Evolutionary conservation across 2,329 filamentous ascomycete species (phyloP).

Genomic region (Hymenotorrendiella dingleyae): DNA sequence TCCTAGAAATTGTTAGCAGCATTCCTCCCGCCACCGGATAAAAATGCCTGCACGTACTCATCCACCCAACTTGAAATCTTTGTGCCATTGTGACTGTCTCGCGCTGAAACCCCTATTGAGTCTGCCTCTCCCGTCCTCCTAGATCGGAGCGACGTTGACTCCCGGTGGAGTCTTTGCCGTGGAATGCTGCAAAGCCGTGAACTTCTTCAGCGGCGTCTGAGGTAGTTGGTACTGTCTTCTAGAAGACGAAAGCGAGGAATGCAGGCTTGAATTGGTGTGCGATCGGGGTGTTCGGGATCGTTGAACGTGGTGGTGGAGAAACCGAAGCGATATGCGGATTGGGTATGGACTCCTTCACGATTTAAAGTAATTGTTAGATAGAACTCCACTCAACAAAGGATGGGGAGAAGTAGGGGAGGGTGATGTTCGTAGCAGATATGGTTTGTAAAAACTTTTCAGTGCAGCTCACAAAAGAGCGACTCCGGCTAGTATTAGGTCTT

Average conservation of each 20-base stretch:
- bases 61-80: constrained; percentile 27
- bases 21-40: not conserved
- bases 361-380: constrained; percentile 1
- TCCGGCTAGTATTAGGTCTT: not conserved
- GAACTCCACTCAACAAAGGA: not conserved
- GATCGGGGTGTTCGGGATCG: not conserved
- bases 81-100: constrained; percentile 21
- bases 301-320: not conserved
- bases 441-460: not conserved
- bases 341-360: not conserved
- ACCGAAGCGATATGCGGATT: not conserved
- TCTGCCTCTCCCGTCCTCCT: constrained; percentile 31
- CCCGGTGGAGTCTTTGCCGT: constrained; percentile 27
- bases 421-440: not conserved
- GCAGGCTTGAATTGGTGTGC: not conserved
- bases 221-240: constrained; percentile 1
- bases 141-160: constrained; percentile 27
- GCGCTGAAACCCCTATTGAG: constrained; percentile 16
- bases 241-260: constrained; percentile 15
- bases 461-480: not conserved
- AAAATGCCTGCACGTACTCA: constrained; percentile 25
- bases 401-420: not conserved
- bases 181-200: constrained; percentile 27
- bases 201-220: constrained; percentile 12
- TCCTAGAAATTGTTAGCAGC: constrained; percentile 32